A percentile compares a stretch with the other conserved stretches of the same genome.
These are phyloP conservation scores for Hibiscus tridactylites DNA, from an alignment of 345 rosid genomes.

Conservation along the genomic window DNA sequence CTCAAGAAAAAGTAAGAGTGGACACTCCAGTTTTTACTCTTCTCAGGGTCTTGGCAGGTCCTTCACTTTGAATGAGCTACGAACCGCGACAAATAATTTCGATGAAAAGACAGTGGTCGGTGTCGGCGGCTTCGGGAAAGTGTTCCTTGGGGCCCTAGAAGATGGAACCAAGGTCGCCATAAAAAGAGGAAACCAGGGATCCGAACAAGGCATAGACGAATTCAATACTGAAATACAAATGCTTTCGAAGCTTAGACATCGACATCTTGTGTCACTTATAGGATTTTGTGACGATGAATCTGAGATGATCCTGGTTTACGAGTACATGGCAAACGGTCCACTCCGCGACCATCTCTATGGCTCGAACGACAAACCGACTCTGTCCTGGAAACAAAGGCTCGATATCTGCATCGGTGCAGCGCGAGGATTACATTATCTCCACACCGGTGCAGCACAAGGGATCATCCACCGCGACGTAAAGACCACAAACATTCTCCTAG, in stretches of 20 bases:
- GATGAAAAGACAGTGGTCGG: slow-evolving; percentile 68
- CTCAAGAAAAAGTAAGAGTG: slow-evolving; percentile 47
- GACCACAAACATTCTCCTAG: slow-evolving; percentile 79
- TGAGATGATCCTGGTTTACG: slow-evolving; percentile 89
- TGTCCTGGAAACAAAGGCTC: slow-evolving; percentile 77
- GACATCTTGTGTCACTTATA: slow-evolving; percentile 71
- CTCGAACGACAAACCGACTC: slow-evolving; percentile 28
- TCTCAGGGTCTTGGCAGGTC: slow-evolving; percentile 54
- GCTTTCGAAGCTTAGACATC: slow-evolving; percentile 75
- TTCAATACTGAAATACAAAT: slow-evolving; percentile 85
- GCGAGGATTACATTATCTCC: slow-evolving; percentile 76
- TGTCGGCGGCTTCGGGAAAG: slow-evolving; percentile 86
- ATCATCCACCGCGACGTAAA: slow-evolving; percentile 85
- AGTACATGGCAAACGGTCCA: slow-evolving; percentile 81
- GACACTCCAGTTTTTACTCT: slow-evolving; percentile 44
- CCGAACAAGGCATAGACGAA: slow-evolving; percentile 77
- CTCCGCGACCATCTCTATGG: slow-evolving; percentile 77
- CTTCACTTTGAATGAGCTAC: slow-evolving; percentile 56
- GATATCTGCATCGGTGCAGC: slow-evolving; percentile 83
- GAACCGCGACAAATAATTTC: slow-evolving; percentile 57
- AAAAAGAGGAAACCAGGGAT: slow-evolving; percentile 59
- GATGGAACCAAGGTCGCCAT: slow-evolving; percentile 63
- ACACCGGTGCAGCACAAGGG: slow-evolving; percentile 64
- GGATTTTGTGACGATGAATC: slow-evolving; percentile 69
- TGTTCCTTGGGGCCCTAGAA: slow-evolving; percentile 49